phyloP scores from a whole-genome alignment of 306 rosid species.

The Mucuna pruriens region DNA sequence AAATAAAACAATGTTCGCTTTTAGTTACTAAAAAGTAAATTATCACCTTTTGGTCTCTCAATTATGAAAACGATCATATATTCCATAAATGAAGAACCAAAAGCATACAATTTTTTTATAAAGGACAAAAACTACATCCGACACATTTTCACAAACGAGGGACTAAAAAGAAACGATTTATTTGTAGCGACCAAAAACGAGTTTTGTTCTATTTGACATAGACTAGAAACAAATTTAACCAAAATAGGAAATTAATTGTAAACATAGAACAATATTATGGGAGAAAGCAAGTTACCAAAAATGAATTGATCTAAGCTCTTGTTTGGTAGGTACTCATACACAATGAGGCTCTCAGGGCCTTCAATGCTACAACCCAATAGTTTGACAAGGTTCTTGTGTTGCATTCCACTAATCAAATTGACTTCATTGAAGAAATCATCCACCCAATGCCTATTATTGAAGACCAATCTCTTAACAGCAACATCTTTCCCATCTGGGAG shows the following conservation, averaged over 20 bases:
- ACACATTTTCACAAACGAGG: neutral
- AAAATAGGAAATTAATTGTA: neutral
- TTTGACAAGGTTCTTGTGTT: constrained; percentile 28
- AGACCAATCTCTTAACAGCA: constrained; percentile 24
- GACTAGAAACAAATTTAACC: neutral
- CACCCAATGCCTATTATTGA: constrained; percentile 8
- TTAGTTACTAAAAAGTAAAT: no score
- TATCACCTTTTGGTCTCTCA: neutral
- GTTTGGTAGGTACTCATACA: constrained; percentile 23
- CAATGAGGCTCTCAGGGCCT: constrained; percentile 26
- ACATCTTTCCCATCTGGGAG: neutral
- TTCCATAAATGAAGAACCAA: neutral
- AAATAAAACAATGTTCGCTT: neutral
- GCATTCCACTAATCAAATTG: neutral
- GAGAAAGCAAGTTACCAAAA: constrained; percentile 3
- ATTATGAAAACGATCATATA: neutral
- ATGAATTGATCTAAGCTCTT: constrained; percentile 25
- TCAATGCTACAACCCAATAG: constrained; percentile 19
- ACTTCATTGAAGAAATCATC: constrained; percentile 31
- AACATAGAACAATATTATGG: neutral
- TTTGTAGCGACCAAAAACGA: neutral
- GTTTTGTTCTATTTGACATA: no score
- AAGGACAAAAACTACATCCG: neutral
- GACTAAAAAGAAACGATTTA: neutral
- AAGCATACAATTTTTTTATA: neutral